Evolutionary conservation across 1,284 basidiomycete genomes (phyloP).

Genomic region (Stereum hirsutum): DNA sequence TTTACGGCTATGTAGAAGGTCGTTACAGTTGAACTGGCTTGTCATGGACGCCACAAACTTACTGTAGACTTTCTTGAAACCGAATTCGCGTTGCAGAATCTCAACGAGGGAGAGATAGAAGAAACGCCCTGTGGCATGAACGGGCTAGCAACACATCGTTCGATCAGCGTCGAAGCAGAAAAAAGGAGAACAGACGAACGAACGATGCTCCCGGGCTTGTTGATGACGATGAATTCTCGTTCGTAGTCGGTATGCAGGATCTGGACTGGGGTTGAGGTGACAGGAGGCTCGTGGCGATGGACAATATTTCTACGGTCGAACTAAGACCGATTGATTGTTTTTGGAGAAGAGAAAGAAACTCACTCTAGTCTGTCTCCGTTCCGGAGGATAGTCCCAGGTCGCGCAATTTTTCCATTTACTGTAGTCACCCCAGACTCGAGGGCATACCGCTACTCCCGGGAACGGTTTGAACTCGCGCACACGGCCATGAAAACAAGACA

Average conservation of each 20-base stretch:
- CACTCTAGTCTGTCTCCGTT: constrained; percentile 91
- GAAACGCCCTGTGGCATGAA: constrained; percentile 86
- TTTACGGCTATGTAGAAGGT: constrained; percentile 66
- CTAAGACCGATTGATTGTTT: constrained; percentile 11
- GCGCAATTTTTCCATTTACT: constrained; percentile 81
- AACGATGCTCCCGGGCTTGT: constrained; percentile 92
- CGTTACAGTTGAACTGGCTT: background rate
- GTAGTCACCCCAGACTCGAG: constrained; percentile 92
- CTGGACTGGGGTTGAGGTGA: constrained; percentile 80
- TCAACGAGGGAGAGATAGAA: constrained; percentile 83
- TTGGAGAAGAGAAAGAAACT: constrained; percentile 19
- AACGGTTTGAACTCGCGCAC: too few species aligned
- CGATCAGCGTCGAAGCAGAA: constrained; percentile 1
- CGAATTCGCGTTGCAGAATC: constrained; percentile 81
- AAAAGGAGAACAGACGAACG: constrained; percentile 28
- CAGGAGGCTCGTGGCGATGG: constrained; percentile 94
- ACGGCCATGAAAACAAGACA: background rate
- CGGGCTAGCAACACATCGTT: constrained; percentile 45
- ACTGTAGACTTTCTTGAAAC: constrained; percentile 81
- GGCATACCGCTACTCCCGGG: constrained; percentile 83
- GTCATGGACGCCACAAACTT: constrained; percentile 20
- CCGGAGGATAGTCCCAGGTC: constrained; percentile 70
- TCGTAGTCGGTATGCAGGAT: constrained; percentile 74
- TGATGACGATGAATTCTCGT: constrained; percentile 82
- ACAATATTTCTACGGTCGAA: constrained; percentile 71